phyloP scores from a whole-genome alignment of 768 basidiomycete species.

The Pilatotrama ljubarskyi region DNA sequence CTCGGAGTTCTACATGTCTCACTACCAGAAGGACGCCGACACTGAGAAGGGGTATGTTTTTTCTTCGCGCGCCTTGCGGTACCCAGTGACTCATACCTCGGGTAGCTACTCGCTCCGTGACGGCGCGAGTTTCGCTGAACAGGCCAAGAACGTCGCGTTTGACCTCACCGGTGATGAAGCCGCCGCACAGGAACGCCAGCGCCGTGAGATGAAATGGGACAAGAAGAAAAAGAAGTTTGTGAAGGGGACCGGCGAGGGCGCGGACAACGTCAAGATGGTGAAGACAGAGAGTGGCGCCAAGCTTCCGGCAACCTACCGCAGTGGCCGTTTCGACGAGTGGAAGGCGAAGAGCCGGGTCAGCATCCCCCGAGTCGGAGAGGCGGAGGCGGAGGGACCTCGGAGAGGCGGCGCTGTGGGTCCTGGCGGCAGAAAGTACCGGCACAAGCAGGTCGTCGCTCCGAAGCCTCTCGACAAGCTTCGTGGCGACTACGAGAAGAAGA shows the following conservation, averaged over 20 bases:
- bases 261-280: constrained; percentile 93
- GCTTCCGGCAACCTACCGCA: constrained; percentile 89
- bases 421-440: constrained; percentile 68
- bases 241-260: constrained; percentile 78
- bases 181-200: constrained; percentile 54
- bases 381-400: constrained; percentile 49
- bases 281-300: constrained; percentile 89
- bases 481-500: constrained; percentile 74
- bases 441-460: constrained; percentile 59
- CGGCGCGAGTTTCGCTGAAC: constrained; percentile 84
- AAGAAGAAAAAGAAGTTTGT: constrained; percentile 95
- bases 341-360: constrained; percentile 71
- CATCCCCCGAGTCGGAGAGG: constrained; percentile 83
- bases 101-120: constrained; percentile 80
- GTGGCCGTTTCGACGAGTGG: constrained; percentile 96
- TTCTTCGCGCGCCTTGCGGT: not conserved
- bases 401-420: constrained; percentile 27
- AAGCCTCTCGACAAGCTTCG: constrained; percentile 79
- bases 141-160: constrained; percentile 77
- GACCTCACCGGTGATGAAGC: constrained; percentile 84
- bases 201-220: constrained; percentile 83
- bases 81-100: not conserved
- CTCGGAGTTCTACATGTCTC: constrained; percentile 87
- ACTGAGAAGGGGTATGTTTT: constrained; percentile 84
- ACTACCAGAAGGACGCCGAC: constrained; percentile 83